These are phyloP conservation scores for Neurospora sp. DNA, from an alignment of 495 filamentous ascomycete species.

Conservation along the genomic window DNA sequence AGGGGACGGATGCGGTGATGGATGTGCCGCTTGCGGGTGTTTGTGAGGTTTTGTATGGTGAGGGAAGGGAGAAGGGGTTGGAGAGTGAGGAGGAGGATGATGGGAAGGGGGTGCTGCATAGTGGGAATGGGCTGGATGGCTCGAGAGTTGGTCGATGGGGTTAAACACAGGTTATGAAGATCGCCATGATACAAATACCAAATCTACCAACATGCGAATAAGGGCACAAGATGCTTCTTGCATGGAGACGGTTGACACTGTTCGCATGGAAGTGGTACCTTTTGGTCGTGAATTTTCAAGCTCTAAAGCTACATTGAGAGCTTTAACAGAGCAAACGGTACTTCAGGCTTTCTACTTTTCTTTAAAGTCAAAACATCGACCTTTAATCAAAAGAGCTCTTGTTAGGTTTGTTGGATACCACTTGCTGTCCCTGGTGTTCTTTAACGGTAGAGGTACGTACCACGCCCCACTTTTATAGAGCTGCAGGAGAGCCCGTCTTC, in stretches of 20 bases:
- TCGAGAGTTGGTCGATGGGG: background rate
- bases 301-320: background rate
- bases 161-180: background rate
- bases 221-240: no score
- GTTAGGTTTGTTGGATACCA: background rate
- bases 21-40: slow-evolving; percentile 93
- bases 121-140: background rate
- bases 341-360: background rate
- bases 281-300: background rate
- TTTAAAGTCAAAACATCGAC: background rate
- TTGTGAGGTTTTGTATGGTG: slow-evolving; percentile 81
- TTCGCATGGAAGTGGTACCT: background rate
- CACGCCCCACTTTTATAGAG: background rate
- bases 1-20: slow-evolving; percentile 95
- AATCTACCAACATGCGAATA: no score
- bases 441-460: background rate
- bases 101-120: background rate
- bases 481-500: background rate
- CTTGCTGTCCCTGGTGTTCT: background rate
- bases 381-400: background rate
- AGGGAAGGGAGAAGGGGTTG: slow-evolving; percentile 26
- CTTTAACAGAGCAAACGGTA: background rate
- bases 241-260: background rate
- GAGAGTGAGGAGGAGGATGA: slow-evolving; percentile 9
- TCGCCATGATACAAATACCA: no score